Base-by-base conservation (phyloP, 805 yeast genomes). In the Lachancea nothofagi region DNA sequence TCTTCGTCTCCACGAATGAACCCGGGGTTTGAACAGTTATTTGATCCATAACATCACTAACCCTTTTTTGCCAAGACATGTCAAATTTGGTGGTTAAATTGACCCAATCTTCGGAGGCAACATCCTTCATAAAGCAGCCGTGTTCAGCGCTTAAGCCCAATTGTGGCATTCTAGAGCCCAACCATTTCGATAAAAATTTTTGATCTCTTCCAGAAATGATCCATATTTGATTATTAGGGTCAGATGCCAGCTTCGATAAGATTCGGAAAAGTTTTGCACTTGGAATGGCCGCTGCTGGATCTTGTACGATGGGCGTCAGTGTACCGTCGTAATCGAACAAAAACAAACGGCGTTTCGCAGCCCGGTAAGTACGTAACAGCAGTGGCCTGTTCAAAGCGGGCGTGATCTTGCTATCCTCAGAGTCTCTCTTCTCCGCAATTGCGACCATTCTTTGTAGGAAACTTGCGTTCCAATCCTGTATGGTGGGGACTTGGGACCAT, bases 251-350 rank as follows among this genome's bases (percentile, higher is more conserved):
- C 22, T 69, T 66, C 20, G 73, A 69, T 43, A 93, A 62, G 9
- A 83, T 75, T 7, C 69, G 62, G 39, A 76, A 70, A 32, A 93
- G 68, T 49, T 82, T 72, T 3, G 80, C 78, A 1, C 95, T 79
- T 2, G 99, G 98, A 29, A 93, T 83, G 0, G 98, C 98, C 0
- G 97, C 97, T n/a, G 90, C 87, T 2, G 99, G 99, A 52, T 93
- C 97, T 28, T 78, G 75, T 3, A 93, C 98, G 55, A 93, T 93
- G 10, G 97, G 97, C 0, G 98, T 87, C 50, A 93, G 70, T 1
- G 99, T 93, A 21, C 99, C 99, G 59, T 93, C 99, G 59, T 93
- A 93, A 64, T 93, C 99, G 64, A 93, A 89, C 51, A 93, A 62
- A 52, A 93, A 87, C 43, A 93, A 64, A 46, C 97, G 73, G 51